These are phyloP conservation scores for Boehmeria nivea DNA, from an alignment of 306 rosid genomes.

Conservation along the genomic window DNA sequence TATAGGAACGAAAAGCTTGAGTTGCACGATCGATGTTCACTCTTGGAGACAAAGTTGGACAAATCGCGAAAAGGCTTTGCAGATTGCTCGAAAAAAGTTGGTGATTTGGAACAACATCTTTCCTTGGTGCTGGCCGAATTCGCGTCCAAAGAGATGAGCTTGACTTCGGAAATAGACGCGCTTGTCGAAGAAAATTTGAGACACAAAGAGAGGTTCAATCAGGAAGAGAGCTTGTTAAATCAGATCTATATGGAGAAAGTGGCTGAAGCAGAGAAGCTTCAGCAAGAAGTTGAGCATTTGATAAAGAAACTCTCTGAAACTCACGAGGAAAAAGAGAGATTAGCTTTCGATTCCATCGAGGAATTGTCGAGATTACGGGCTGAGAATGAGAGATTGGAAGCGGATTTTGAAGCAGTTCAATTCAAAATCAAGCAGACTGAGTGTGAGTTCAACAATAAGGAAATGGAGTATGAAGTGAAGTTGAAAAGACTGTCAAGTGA, in stretches of 20 bases:
- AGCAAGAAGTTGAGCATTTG: constrained; percentile 22
- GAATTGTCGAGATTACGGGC: constrained; percentile 24
- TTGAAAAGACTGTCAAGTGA: constrained; percentile 22
- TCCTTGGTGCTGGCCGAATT: constrained; percentile 28
- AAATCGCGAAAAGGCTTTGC: constrained; percentile 24
- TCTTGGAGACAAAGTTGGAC: constrained; percentile 31
- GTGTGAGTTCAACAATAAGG: constrained; percentile 25
- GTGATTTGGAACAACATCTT: constrained; percentile 25
- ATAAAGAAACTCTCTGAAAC: constrained; percentile 22
- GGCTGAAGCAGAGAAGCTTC: constrained; percentile 30
- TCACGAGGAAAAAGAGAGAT: constrained; percentile 13
- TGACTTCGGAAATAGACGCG: constrained; percentile 30
- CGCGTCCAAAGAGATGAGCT: constrained; percentile 29
- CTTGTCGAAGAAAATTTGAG: constrained; percentile 33
- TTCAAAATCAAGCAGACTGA: constrained; percentile 14
- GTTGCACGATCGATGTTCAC: constrained; percentile 27
- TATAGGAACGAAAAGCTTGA: constrained; percentile 29
- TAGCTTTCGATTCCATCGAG: constrained; percentile 16
- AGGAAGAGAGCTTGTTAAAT: too few species aligned
- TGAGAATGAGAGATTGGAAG: constrained; percentile 20
- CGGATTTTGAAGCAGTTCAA: constrained; percentile 15
- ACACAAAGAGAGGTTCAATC: constrained; percentile 21
- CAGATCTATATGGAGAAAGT: too few species aligned
- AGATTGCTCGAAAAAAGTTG: constrained; percentile 27
- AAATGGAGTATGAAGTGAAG: constrained; percentile 25